A percentile compares a stretch with the other conserved stretches of the same genome.
These are phyloP conservation scores for Chalciporus pseudorubinellus DNA, from an alignment of 768 basidiomycete genomes.

Conservation along the genomic window DNA sequence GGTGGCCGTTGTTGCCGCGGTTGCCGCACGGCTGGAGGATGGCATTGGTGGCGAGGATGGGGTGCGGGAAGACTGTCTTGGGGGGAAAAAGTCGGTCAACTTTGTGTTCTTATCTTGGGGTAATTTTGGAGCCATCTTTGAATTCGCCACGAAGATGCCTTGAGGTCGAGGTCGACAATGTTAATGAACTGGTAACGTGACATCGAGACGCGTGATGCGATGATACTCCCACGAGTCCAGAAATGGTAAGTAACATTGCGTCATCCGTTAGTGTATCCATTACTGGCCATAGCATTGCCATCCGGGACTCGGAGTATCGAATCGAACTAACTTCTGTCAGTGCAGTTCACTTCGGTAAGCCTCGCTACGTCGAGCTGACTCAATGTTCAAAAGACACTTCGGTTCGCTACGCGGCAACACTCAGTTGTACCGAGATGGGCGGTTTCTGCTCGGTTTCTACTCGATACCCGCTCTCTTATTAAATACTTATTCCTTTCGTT, in stretches of 20 bases:
- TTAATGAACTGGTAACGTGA: constrained; percentile 5
- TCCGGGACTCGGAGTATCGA: too few relatives aligned
- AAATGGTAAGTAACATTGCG: background rate
- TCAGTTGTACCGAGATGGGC: too few relatives aligned
- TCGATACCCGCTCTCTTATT: too few relatives aligned
- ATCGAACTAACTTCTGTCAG: too few relatives aligned
- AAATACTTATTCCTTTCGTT: too few relatives aligned
- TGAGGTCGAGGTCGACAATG: background rate
- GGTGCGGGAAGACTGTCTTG: constrained; percentile 23
- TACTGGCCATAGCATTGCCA: too few relatives aligned
- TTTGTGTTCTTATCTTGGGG: constrained; percentile 21
- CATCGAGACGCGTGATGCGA: constrained; percentile 14
- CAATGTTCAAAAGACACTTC: too few relatives aligned
- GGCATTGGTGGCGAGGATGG: constrained; percentile 10
- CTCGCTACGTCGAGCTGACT: too few relatives aligned
- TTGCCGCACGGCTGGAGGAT: background rate
- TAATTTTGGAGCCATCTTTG: constrained; percentile 20
- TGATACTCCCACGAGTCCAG: background rate
- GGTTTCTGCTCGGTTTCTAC: too few relatives aligned
- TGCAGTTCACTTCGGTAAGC: too few relatives aligned
- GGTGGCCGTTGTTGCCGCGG: background rate
- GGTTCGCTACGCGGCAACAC: too few relatives aligned
- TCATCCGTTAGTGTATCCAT: too few relatives aligned
- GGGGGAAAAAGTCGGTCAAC: constrained; percentile 49
- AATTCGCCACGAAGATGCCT: background rate